Base-by-base conservation (phyloP, 495 filamentous ascomycete genomes). In the Glonium stellatum region DNA sequence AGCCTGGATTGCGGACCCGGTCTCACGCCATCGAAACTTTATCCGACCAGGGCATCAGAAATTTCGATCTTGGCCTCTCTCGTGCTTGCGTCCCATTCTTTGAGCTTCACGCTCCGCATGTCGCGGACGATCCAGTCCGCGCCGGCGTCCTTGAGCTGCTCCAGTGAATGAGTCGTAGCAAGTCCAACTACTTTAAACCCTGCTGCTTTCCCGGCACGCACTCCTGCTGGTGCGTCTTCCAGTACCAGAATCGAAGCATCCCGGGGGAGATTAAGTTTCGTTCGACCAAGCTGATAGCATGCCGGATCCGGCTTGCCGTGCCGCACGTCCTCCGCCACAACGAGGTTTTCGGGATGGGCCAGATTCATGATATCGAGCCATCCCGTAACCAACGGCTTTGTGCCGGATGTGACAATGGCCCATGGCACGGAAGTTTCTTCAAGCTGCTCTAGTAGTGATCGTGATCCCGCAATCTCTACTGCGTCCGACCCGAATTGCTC, bases 331-430 rank as follows among this genome's bases (percentile, higher is more conserved):
- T 96, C 90, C 19, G 92, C 93, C 4, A 86, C 84, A 35, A 97
- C 84, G 21, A 97, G 77, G 63, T 87, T 77, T 65, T 80, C 73
- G 0, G 92, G 92, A 27, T 78, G 78, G 27, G 90, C 83, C 50
- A 97, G 83, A 46, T 81, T 73, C 67, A 97, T 76, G 4, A 90
- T 85, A 41, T 83, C 77, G 27, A 97, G 80, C 93, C 93, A 98
- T 49, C 91, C 92, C 19, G 80, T 80, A 4, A 96, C 83, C 13
- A 98, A 80, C 4, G 90, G 87, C 44, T 79, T 76, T 0, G 90
- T 92, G 25, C 93, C 93, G 1, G 87, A 92, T 5, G 93, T 98
- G 9, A 97, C 92, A 58, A 98, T 92, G 23, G 88, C 87, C 93
- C 93, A 98, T 48, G 82, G 84, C 0, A 81, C 84, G 48, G 76